These are phyloP conservation scores for Linnemannia hyalina DNA, from an alignment of 192 early-diverging fungal genomes.

Conservation along the genomic window DNA sequence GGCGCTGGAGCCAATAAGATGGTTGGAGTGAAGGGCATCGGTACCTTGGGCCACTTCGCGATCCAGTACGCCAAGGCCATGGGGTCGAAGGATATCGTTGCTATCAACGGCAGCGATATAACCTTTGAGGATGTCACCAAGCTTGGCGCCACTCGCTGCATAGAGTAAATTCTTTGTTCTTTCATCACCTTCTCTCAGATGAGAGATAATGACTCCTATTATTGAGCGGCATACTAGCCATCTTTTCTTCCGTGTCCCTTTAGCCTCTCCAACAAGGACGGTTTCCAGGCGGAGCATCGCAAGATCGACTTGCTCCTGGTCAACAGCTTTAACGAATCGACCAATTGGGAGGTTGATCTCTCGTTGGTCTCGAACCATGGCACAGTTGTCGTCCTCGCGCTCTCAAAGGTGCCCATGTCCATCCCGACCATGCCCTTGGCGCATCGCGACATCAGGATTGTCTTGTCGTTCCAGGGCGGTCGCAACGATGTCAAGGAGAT, in stretches of 20 bases:
- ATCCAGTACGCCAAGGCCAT: slow-evolving; percentile 72
- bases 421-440: slow-evolving; percentile 24
- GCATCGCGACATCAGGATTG: slow-evolving; percentile 56
- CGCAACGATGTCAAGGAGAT: slow-evolving; percentile 68
- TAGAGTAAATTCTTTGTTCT: slow-evolving; percentile 4
- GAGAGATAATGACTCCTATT: neutral
- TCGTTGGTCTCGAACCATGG: slow-evolving; percentile 63
- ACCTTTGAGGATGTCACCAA: slow-evolving; percentile 65
- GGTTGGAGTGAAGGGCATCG: slow-evolving; percentile 76
- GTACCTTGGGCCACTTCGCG: slow-evolving; percentile 77
- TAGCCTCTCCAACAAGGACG: neutral
- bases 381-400: slow-evolving; percentile 66
- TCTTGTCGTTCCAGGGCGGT: slow-evolving; percentile 73
- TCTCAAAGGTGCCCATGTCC: neutral
- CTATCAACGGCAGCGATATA: slow-evolving; percentile 60
- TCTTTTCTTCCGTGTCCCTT: neutral
- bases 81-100: slow-evolving; percentile 61
- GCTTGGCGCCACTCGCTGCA: slow-evolving; percentile 68
- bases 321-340: slow-evolving; percentile 37
- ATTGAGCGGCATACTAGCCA: neutral
- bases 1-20: slow-evolving; percentile 57
- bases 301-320: slow-evolving; percentile 38
- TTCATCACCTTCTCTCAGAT: neutral
- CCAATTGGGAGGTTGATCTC: slow-evolving; percentile 59
- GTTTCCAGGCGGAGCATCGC: neutral